These are phyloP conservation scores for Nannochloropsis oceanica DNA, from an alignment of 108 stramenopile genomes.

Conservation along the genomic window DNA sequence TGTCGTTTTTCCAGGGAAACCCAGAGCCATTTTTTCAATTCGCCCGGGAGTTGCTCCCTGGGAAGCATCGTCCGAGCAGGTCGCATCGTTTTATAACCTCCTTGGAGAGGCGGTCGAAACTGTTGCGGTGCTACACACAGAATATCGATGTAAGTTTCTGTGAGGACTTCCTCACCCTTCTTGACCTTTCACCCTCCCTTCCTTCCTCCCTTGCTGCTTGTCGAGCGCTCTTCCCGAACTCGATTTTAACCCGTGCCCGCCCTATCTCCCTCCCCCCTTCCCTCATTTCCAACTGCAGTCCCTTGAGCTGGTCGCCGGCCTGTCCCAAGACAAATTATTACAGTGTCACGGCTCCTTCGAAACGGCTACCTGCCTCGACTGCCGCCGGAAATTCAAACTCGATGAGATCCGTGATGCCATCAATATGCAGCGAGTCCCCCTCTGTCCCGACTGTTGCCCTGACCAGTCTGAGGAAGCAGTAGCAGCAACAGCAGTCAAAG, in stretches of 20 bases:
- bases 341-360: slow-evolving; percentile 30
- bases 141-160: slow-evolving; percentile 13
- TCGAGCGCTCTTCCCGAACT: neutral
- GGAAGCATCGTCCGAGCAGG: slow-evolving; percentile 9
- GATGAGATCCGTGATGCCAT: slow-evolving; percentile 19
- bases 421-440: neutral
- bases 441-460: neutral
- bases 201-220: neutral
- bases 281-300: neutral
- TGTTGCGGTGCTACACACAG: slow-evolving; percentile 31
- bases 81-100: slow-evolving; percentile 22
- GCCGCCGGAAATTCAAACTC: slow-evolving; percentile 9
- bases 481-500: slow-evolving; percentile 8
- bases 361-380: slow-evolving; percentile 12
- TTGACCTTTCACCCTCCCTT: neutral
- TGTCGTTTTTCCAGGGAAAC: slow-evolving; percentile 29
- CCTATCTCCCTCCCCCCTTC: neutral
- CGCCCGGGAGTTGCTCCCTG: slow-evolving; percentile 27
- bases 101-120: slow-evolving; percentile 23
- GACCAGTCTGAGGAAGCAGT: slow-evolving; percentile 9
- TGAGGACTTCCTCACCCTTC: too few species aligned
- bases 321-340: neutral
- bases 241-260: neutral
- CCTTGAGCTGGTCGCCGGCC: neutral
- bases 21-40: slow-evolving; percentile 35